Percentiles rank a stretch among this genome's conserved stretches.
Conservation (phyloP, 345 rosid genomes). For the Murraya paniculata region DNA sequence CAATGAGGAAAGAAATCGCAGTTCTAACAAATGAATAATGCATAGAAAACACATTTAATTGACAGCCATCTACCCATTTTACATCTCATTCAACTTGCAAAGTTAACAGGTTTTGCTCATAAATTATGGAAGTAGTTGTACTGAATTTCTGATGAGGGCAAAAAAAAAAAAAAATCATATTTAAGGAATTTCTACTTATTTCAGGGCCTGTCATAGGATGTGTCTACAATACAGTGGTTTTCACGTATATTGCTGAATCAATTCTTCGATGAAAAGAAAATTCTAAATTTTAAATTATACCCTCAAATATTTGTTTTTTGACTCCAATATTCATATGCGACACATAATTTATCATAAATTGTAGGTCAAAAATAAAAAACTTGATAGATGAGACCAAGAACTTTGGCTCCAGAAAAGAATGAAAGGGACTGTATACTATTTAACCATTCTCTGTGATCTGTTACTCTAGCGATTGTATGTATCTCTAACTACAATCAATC, state of each 20-base stretch:
- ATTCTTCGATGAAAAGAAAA: no score
- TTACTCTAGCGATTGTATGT: neutral
- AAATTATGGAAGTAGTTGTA: conserved; percentile 23
- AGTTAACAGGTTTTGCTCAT: conserved; percentile 18
- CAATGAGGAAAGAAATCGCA: conserved; percentile 17
- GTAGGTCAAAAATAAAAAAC: no score
- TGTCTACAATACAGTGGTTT: no score
- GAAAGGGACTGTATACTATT: no score
- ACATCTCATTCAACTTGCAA: conserved; percentile 5
- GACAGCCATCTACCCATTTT: conserved; percentile 12
- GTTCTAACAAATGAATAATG: neutral
- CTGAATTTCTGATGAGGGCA: neutral
- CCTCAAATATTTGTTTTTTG: no score
- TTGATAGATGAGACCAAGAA: no score
- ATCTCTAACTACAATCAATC: neutral
- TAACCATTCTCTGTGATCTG: neutral
- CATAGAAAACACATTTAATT: conserved; percentile 28
- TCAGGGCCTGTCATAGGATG: no score
- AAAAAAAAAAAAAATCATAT: neutral
- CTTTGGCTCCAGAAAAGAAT: no score
- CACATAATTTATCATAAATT: no score
- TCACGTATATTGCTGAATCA: no score
- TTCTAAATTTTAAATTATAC: no score
- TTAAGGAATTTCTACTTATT: neutral
- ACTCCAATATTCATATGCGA: no score